Percentiles rank a stretch among this genome's conserved stretches.
phyloP scores from a whole-genome alignment of 1,139 yeast genomes.

The Scheffersomyces quercinus region DNA sequence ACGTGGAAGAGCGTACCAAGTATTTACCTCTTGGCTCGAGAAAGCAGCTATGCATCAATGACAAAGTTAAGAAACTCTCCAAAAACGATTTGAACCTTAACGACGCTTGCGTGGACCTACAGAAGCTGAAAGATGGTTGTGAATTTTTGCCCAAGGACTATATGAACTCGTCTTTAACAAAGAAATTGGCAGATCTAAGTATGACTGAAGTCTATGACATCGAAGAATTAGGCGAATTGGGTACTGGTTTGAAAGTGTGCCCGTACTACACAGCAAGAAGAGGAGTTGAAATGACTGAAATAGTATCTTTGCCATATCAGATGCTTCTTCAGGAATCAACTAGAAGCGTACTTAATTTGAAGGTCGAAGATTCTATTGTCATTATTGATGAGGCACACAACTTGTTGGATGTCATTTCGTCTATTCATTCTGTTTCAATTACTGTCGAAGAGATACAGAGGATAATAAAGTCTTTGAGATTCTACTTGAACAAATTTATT shows the following conservation, averaged over 20 bases:
- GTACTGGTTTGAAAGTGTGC: conserved; percentile 59
- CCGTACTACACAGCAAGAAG: conserved; percentile 80
- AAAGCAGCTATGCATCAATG: conserved; percentile 80
- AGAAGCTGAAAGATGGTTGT: conserved; percentile 51
- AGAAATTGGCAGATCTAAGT: conserved; percentile 58
- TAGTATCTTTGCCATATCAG: conserved; percentile 85
- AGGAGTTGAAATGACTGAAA: conserved; percentile 61
- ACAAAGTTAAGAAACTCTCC: conserved; percentile 41
- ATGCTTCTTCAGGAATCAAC: conserved; percentile 66
- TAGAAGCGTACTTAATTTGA: conserved; percentile 58
- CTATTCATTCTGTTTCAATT: conserved; percentile 66
- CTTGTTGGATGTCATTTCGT: conserved; percentile 71
- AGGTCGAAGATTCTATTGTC: conserved; percentile 64
- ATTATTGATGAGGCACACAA: conserved; percentile 95
- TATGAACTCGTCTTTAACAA: conserved; percentile 29
- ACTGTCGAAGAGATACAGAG: conserved; percentile 48
- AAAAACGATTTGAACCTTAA: conserved; percentile 61
- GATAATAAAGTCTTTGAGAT: conserved; percentile 48
- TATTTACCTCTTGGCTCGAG: conserved; percentile 78
- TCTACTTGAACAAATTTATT: conserved; percentile 61
- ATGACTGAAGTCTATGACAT: conserved; percentile 74
- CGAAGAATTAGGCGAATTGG: conserved; percentile 71
- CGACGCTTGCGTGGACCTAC: conserved; percentile 80
- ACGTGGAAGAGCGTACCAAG: conserved; percentile 46
- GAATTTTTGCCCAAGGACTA: conserved; percentile 46